A percentile compares a stretch with the other conserved stretches of the same genome.
phyloP scores from a whole-genome alignment of 495 filamentous ascomycete genomes.

The Neurospora sp. region DNA sequence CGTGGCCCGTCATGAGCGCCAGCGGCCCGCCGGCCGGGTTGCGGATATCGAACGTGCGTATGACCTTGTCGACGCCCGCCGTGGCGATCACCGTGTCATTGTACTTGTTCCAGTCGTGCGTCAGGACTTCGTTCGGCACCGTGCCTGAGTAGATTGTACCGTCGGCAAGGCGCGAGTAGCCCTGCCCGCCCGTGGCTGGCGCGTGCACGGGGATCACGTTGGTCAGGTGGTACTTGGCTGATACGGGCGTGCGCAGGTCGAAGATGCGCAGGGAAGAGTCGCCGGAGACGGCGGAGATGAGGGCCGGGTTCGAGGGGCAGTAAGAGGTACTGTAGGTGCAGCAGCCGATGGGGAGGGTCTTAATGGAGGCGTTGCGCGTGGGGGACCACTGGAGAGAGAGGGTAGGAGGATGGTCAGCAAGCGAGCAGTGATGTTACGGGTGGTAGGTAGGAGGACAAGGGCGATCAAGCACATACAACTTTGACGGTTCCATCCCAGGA shows the following conservation, averaged over 20 bases:
- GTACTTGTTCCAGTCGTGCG: conserved; percentile 99
- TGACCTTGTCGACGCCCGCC: conserved; percentile 77
- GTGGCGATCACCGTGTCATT: conserved; percentile 70
- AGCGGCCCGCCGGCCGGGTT: conserved; percentile 60
- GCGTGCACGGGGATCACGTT: conserved; percentile 68
- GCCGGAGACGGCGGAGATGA: conserved; percentile 72
- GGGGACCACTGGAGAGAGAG: conserved; percentile 57
- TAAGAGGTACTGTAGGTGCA: conserved; percentile 87
- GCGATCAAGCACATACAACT: conserved; percentile 42
- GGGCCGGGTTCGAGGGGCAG: conserved; percentile 63
- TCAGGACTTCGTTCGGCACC: conserved; percentile 61
- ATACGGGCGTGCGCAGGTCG: conserved; percentile 75
- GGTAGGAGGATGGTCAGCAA: background rate
- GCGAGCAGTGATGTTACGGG: background rate
- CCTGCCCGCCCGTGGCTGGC: conserved; percentile 27
- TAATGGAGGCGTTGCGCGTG: conserved; percentile 54
- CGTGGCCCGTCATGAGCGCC: conserved; percentile 56
- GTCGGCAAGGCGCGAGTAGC: conserved; percentile 21
- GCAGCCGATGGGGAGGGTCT: conserved; percentile 76
- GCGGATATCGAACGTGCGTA: conserved; percentile 84
- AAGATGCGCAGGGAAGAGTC: conserved; percentile 84
- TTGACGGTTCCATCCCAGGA: conserved; percentile 95
- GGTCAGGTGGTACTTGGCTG: conserved; percentile 72
- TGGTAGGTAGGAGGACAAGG: background rate
- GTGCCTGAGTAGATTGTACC: conserved; percentile 23